Evolutionary conservation across 306 rosid species (phyloP), one percentile per base, ranked within the genome.

Genomic region (Cotoneaster glaucophyllus): DNA sequence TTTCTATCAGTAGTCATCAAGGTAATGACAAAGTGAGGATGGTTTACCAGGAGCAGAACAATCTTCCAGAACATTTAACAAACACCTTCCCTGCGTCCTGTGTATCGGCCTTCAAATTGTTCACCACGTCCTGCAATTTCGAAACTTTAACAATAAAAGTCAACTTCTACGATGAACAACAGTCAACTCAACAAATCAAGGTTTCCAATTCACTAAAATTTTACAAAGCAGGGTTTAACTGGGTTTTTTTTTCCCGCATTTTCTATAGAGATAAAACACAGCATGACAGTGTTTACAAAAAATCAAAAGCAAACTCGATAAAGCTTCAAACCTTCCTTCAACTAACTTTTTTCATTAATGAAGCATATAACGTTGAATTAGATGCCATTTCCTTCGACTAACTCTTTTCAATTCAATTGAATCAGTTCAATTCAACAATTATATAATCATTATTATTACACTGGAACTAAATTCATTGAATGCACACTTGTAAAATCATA

Each of bases 1-100:
- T 91, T 94, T 79, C 96, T 87, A 76, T 90, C 96, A 70, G 98
- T 96, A 3, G 97, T 94, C 93, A 94, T 26, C 54, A 94, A 65
- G 70, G 93, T 71, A 85, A 87, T 87, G 67, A 84, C 86, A 73
- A 91, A 90, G 59, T 88, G 90, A 11, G 96, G 98, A 89, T 91
- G 98, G 84, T 91, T 91, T 37, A 90, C 98, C 69, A 94, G 81
- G 71, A 91, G 94, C 83, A 96, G 84, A 74, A 91, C 86, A 86
- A 94, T 88, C 98, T 94, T 78, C 75, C 71, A 1, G 85, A 85
- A 87, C 97, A 88, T 81, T 83, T 90, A 56, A 87, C 88, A 87
- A 73, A 81, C 59, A 73, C 59, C 75, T 84, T 90, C 82, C 79
- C 79, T 80, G 69, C 79, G 53, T 39, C 78, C 75, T 66, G 75